Evolutionary conservation across 2,329 filamentous ascomycete species (phyloP).

Genomic region (Sclerotinia sclerotiorum): DNA sequence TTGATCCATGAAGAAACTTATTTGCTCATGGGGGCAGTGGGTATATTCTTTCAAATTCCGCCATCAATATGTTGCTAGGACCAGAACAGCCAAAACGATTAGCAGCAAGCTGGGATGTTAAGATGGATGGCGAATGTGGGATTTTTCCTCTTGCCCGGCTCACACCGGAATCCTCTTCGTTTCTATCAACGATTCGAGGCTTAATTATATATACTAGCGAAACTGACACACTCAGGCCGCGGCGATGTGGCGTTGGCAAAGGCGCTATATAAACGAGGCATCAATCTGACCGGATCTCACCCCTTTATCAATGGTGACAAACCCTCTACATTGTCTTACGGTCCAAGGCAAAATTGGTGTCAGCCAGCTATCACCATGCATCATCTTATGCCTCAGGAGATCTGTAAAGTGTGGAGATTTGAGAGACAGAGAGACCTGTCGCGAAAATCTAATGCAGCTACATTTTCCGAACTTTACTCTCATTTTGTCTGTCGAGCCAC

Average conservation of each 20-base stretch:
- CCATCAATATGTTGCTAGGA: slow-evolving; percentile 49
- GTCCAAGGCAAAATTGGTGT: slow-evolving; percentile 50
- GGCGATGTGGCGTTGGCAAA: slow-evolving; percentile 53
- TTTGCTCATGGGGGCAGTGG: slow-evolving; percentile 58
- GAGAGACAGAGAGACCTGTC: slow-evolving; percentile 44
- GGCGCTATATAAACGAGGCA: slow-evolving; percentile 49
- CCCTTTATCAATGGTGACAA: slow-evolving; percentile 58
- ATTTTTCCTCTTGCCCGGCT: neutral
- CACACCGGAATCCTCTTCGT: neutral
- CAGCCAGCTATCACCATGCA: slow-evolving; percentile 59
- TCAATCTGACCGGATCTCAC: slow-evolving; percentile 48
- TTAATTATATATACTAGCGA: neutral
- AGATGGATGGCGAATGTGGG: slow-evolving; percentile 44
- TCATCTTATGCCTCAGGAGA: slow-evolving; percentile 53
- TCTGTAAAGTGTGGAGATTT: slow-evolving; percentile 53
- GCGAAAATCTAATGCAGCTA: slow-evolving; percentile 21
- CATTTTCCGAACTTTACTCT: slow-evolving; percentile 48
- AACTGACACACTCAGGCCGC: slow-evolving; percentile 39
- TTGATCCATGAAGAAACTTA: slow-evolving; percentile 45
- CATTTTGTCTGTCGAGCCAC: slow-evolving; percentile 49
- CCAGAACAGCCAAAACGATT: slow-evolving; percentile 45
- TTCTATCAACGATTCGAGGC: too few relatives aligned
- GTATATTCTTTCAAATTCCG: slow-evolving; percentile 52
- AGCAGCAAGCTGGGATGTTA: slow-evolving; percentile 49
- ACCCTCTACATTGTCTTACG: slow-evolving; percentile 45